Evolutionary conservation across 208 protist genomes (phyloP), one percentile per base, ranked within the genome.

Genomic region (Trypanosoma cruzi): DNA sequence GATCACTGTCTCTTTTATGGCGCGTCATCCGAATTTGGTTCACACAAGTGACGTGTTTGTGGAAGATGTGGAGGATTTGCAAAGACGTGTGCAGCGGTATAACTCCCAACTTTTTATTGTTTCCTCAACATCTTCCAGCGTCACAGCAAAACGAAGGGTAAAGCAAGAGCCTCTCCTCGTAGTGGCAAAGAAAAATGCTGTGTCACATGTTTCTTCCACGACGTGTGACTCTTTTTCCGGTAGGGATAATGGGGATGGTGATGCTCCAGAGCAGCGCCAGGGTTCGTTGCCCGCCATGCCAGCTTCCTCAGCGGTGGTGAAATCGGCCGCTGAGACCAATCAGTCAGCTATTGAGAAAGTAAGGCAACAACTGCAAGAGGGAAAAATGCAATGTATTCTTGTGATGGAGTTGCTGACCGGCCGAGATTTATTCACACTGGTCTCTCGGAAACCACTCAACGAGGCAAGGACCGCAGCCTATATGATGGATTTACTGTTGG

Each of bases 401-500:
- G 59, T 71, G 26, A 71, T 73, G 65, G 60, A 79, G n/a, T 36
- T 71, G 4, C 36, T 73, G 14, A 50, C 20, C 42, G 59, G 64
- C 31, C 14, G 46, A 31, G 64, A 71, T 29, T 58, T 79, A 14
- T 79, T 73, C 28, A n/a, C 57, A 8, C 36, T 61, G 2, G 59
- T 64, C 13, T 48, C 58, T 18, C 58, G 50, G 29, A 10, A 31
- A 6, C 65, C 62, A 22, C 42, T 74, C 0, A 42, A 67, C 18
- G 75, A 80, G 44, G 20, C 4, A 26, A 61, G 24, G 24, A 58
- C 48, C 0, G 75, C 75, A 49, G 22, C 37, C 1, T 63, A 70
- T n/a, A 64, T 80, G 54, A 31, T 58, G 26, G 59, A 80, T 48
- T 29, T 80, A 5, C 60, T 83, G 1, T 34, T 56, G 4, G 78